A percentile compares a stretch with the other conserved stretches of the same genome.
Conservation (phyloP, 768 basidiomycete species). For the Leucocoprinus leucothites region DNA sequence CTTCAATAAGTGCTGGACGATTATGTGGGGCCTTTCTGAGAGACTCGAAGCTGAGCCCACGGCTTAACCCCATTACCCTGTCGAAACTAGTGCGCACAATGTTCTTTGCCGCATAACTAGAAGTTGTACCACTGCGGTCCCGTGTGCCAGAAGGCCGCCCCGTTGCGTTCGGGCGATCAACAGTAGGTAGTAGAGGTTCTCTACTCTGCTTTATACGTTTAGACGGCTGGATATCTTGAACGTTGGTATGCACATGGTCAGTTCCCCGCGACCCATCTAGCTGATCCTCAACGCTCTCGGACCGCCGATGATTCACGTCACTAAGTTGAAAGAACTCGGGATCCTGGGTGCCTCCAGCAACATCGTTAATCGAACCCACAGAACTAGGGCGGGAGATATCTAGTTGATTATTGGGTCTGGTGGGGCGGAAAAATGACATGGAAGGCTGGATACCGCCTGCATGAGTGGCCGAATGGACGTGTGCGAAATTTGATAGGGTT, state of each 20-base stretch:
- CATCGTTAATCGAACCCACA: conserved; percentile 26
- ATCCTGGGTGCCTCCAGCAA: conserved; percentile 12
- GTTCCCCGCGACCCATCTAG: conserved; percentile 20
- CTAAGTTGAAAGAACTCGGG: conserved; percentile 23
- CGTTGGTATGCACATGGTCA: conserved; percentile 25
- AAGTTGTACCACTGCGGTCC: conserved; percentile 22
- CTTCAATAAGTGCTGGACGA: conserved; percentile 19
- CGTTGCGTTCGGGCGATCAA: conserved; percentile 21
- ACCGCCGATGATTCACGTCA: conserved; percentile 8
- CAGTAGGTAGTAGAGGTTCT: conserved; percentile 68
- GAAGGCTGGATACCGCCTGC: conserved; percentile 76
- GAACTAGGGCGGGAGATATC: conserved; percentile 40
- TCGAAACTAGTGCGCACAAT: conserved; percentile 60
- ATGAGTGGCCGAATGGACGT: conserved; percentile 40
- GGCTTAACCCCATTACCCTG: conserved; percentile 49
- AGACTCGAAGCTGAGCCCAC: conserved; percentile 52
- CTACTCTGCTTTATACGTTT: conserved; percentile 60
- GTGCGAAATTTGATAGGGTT: conserved; percentile 16
- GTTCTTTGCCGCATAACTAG: conserved; percentile 21
- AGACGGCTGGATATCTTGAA: conserved; percentile 13
- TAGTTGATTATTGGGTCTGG: conserved; percentile 49
- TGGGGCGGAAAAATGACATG: conserved; percentile 74
- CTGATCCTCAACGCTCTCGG: conserved; percentile 21
- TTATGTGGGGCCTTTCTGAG: conserved; percentile 29
- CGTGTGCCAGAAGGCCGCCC: conserved; percentile 23